A percentile compares a stretch with the other conserved stretches of the same genome.
phyloP scores from a whole-genome alignment of 192 early-diverging fungal genomes.

The Coemansia reversa region DNA sequence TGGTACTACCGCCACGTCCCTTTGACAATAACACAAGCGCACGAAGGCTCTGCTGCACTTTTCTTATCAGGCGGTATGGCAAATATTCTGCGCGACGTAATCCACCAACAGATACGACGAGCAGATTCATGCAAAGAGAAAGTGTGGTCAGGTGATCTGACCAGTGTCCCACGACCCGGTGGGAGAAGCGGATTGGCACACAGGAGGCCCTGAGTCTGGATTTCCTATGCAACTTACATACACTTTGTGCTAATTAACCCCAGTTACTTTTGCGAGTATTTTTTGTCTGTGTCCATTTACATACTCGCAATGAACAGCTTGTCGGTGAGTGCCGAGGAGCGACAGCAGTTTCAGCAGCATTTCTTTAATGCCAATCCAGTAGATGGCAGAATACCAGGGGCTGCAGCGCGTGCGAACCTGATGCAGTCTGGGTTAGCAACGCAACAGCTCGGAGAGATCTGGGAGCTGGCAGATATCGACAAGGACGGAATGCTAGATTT shows the following conservation, averaged over 20 bases:
- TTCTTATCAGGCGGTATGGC: too few relatives aligned
- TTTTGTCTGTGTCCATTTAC: neutral
- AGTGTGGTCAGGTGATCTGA: too few relatives aligned
- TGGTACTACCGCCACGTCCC: neutral
- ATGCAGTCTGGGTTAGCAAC: slow-evolving; percentile 51
- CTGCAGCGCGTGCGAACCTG: slow-evolving; percentile 42
- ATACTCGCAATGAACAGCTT: slow-evolving; percentile 26
- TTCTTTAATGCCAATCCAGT: slow-evolving; percentile 37
- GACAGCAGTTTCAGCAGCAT: slow-evolving; percentile 48
- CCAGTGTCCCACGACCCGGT: too few relatives aligned
- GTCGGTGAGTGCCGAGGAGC: slow-evolving; percentile 32
- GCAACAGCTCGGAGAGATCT: slow-evolving; percentile 52
- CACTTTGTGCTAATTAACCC: neutral
- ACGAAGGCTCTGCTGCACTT: too few relatives aligned
- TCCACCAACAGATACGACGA: too few relatives aligned
- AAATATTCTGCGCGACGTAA: too few relatives aligned
- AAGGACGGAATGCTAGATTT: slow-evolving; percentile 78
- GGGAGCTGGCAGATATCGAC: slow-evolving; percentile 80
- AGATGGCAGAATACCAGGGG: slow-evolving; percentile 46
- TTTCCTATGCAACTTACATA: too few relatives aligned
- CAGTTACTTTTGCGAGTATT: too few relatives aligned
- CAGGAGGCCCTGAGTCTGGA: too few relatives aligned
- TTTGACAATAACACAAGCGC: too few relatives aligned
- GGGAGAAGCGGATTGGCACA: too few relatives aligned
- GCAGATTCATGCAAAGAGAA: too few relatives aligned